These are phyloP conservation scores for Ceratobasidium sp. DNA, from an alignment of 1,284 basidiomycete species.

Conservation along the genomic window DNA sequence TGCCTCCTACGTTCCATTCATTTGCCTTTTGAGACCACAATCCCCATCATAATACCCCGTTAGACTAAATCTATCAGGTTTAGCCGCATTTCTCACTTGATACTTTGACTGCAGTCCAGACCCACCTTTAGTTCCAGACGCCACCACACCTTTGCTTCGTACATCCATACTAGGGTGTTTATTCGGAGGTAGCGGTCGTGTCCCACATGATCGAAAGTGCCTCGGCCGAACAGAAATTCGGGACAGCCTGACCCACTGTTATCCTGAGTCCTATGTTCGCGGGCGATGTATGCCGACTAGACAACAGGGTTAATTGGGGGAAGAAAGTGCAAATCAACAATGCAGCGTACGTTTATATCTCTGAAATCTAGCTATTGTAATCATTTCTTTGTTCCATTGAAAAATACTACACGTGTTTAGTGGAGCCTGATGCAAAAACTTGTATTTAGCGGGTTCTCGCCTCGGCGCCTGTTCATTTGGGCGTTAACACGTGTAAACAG, in stretches of 20 bases:
- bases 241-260: background rate
- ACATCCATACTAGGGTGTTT: background rate
- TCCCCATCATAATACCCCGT: background rate
- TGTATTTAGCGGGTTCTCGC: background rate
- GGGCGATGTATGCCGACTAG: background rate
- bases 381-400: background rate
- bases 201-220: background rate
- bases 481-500: background rate
- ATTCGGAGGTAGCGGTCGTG: conserved; percentile 2
- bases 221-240: background rate
- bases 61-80: background rate
- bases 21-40: background rate
- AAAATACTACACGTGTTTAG: background rate
- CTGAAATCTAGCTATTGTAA: background rate
- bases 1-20: background rate
- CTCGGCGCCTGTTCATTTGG: background rate
- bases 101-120: background rate
- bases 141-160: conserved; percentile 7
- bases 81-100: background rate
- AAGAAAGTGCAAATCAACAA: background rate
- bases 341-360: background rate
- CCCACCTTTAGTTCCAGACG: background rate
- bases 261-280: background rate
- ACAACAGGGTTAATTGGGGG: background rate
- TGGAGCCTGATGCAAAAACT: background rate